Evolutionary conservation across 805 yeast genomes (phyloP).

Genomic region (Spathaspora hagerdaliae): DNA sequence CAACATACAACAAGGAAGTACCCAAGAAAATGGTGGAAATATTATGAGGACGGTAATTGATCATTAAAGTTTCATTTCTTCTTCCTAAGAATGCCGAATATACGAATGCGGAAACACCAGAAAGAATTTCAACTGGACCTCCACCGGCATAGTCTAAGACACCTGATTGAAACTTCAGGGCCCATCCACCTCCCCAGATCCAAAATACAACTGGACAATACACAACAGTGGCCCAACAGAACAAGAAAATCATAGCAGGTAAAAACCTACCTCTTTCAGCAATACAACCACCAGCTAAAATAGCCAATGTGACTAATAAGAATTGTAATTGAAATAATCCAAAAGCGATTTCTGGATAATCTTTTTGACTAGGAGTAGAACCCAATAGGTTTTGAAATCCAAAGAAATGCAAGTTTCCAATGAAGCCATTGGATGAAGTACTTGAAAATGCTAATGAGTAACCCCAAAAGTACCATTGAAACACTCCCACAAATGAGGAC

Average conservation of each 20-base stretch:
- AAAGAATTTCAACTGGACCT: conserved; percentile 90
- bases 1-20: conserved; percentile 82
- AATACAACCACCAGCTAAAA: conserved; percentile 78
- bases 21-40: conserved; percentile 89
- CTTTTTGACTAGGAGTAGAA: conserved; percentile 31
- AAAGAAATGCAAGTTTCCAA: conserved; percentile 80
- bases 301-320: conserved; percentile 85
- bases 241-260: conserved; percentile 78
- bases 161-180: conserved; percentile 69
- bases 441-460: conserved; percentile 82
- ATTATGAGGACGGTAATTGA: conserved; percentile 92
- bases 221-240: conserved; percentile 86
- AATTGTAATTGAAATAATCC: conserved; percentile 90
- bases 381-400: conserved; percentile 74
- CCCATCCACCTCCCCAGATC: conserved; percentile 98
- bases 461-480: conserved; percentile 99
- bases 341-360: conserved; percentile 79
- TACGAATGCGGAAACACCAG: conserved; percentile 89
- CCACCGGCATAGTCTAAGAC: conserved; percentile 97
- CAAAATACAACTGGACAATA: conserved; percentile 94
- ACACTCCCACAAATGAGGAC: conserved; percentile 67
- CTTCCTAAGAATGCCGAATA: conserved; percentile 78
- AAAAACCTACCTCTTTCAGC: conserved; percentile 91
- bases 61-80: conserved; percentile 69
- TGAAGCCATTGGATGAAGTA: conserved; percentile 78